Percentiles rank a stretch among this genome's conserved stretches.
phyloP scores from a whole-genome alignment of 331 rosid species.

The Saraca asoca region DNA sequence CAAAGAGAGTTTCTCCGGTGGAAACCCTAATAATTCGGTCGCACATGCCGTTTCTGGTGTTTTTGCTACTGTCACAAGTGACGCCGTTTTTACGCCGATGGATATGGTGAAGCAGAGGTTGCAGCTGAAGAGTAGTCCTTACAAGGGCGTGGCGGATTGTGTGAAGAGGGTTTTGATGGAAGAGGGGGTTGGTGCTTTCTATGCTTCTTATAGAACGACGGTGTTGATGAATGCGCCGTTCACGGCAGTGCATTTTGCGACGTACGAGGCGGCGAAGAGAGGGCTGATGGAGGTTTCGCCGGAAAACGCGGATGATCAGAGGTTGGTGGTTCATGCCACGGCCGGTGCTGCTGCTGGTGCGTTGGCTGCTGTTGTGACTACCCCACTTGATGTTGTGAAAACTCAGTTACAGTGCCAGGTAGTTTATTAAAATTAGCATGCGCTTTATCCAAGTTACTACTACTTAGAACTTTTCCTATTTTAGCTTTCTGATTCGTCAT shows the following conservation, averaged over 20 bases:
- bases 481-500: no score
- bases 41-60: conserved; percentile 65
- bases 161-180: conserved; percentile 49
- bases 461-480: no score
- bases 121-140: conserved; percentile 54
- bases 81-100: conserved; percentile 59
- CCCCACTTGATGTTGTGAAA: conserved; percentile 95
- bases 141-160: conserved; percentile 51
- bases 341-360: conserved; percentile 97
- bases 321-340: conserved; percentile 83
- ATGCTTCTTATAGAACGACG: conserved; percentile 55
- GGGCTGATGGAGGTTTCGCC: conserved; percentile 75
- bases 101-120: conserved; percentile 64
- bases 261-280: conserved; percentile 75
- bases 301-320: conserved; percentile 61
- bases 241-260: conserved; percentile 82
- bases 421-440: background rate
- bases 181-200: conserved; percentile 56
- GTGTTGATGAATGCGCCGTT: conserved; percentile 91
- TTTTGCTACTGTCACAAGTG: conserved; percentile 62
- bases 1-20: conserved; percentile 50
- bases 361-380: conserved; percentile 74
- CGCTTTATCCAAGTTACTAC: no score
- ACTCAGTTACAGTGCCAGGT: conserved; percentile 99
- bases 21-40: conserved; percentile 46